Conservation (phyloP, 345 rosid genomes). For the Garcia nutans region DNA sequence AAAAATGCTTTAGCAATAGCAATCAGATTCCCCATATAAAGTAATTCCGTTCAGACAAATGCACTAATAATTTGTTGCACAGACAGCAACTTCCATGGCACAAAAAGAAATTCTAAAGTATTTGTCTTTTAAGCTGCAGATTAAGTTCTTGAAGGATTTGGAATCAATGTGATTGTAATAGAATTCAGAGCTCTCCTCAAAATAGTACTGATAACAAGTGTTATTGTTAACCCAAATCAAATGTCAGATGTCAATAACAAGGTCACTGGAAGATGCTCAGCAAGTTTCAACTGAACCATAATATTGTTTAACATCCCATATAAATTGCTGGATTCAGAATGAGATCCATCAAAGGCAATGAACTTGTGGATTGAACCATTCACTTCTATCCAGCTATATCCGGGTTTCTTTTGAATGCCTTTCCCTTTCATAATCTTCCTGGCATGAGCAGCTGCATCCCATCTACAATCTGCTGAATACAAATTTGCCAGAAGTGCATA, state of each 20-base stretch:
- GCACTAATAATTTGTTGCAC: not conserved
- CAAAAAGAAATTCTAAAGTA: not conserved
- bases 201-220: not conserved
- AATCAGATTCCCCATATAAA: no score
- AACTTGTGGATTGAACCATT: slow-evolving; percentile 28
- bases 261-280: slow-evolving; percentile 6
- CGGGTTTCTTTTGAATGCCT: slow-evolving; percentile 28
- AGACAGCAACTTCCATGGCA: not conserved
- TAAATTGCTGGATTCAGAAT: slow-evolving; percentile 9
- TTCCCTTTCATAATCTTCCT: slow-evolving; percentile 36
- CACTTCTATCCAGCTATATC: slow-evolving; percentile 38
- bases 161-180: not conserved
- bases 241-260: slow-evolving; percentile 10
- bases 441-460: slow-evolving; percentile 30
- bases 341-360: slow-evolving; percentile 27
- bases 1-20: no score
- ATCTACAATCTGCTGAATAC: slow-evolving; percentile 24
- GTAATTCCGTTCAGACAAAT: not conserved
- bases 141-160: not conserved
- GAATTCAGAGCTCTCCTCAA: not conserved
- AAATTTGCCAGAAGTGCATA: slow-evolving; percentile 37
- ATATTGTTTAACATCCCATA: slow-evolving; percentile 25
- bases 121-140: no score
- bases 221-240: not conserved
- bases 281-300: slow-evolving; percentile 10